Evolutionary conservation across 495 filamentous ascomycete genomes (phyloP), one percentile per base, ranked within the genome.

Genomic region (Lasiosphaeris hirsuta): DNA sequence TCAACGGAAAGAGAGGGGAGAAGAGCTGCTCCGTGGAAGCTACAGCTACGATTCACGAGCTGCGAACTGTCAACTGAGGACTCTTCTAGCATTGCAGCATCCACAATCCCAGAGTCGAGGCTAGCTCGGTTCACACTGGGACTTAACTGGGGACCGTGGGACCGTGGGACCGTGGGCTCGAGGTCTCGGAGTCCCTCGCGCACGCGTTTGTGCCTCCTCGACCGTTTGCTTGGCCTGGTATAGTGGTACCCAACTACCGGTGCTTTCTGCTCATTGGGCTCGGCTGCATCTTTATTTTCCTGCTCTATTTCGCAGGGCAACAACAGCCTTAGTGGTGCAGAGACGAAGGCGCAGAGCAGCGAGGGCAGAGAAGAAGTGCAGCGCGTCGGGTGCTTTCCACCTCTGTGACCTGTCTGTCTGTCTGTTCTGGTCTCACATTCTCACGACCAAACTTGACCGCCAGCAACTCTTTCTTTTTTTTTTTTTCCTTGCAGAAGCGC

Each of bases 401-500:
- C 39, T 13, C 11, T 41, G 39, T 15, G 39, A 41, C 11, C 14
- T 33, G 44, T 23, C 44, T 30, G 44, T 30, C 19, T 10, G 44
- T 45, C 42, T 10, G 44, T 47, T 30, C 33, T n/a, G 18, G 14
- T 47, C 44, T 30, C 23, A 30, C 23, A 30, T 30, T 30, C 23
- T 30, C 23, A 5, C 23, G 23, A 30, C 23, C 23, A 30, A 30
- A 30, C 23, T 30, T 30, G 23, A 30, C 44, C 14, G 15, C 43
- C 10, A 18, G n/a, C 10, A 18, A 10, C 14, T 18, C 14, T 58
- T 59, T 54, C 38, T 51, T 51, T 41, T 30, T 59, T 56, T 54
- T 62, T 30, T 53, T 60, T 44, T 42, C 51, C 10, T 40, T 19
- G 39, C 14, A 41, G 51, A 54, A 58, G 43, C 50, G 38, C 56